These are phyloP conservation scores for Peltaster fructicola DNA, from an alignment of 2,329 filamentous ascomycete species.

Conservation along the genomic window DNA sequence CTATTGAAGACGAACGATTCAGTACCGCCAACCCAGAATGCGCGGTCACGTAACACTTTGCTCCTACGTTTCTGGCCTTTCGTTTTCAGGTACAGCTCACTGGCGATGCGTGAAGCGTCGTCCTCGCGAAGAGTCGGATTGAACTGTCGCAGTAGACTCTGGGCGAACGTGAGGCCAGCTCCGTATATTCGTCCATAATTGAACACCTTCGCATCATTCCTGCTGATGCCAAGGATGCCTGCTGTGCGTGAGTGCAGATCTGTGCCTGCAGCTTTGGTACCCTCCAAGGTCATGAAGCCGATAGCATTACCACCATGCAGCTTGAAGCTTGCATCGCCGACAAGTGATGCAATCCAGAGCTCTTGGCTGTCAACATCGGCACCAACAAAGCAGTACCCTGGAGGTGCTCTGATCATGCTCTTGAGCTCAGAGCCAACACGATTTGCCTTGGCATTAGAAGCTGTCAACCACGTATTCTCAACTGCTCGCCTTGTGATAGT, in stretches of 20 bases:
- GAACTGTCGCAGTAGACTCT: slow-evolving; percentile 79
- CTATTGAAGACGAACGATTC: slow-evolving; percentile 98
- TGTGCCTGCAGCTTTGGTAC: slow-evolving; percentile 82
- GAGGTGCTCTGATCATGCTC: slow-evolving; percentile 83
- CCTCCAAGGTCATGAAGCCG: slow-evolving; percentile 97
- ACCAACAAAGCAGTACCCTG: slow-evolving; percentile 84
- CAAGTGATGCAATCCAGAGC: slow-evolving; percentile 89
- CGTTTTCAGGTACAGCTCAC: slow-evolving; percentile 68
- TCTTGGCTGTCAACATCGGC: slow-evolving; percentile 96
- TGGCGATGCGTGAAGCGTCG: slow-evolving; percentile 58
- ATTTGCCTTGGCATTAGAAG: slow-evolving; percentile 91
- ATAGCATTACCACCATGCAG: slow-evolving; percentile 93
- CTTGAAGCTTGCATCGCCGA: slow-evolving; percentile 88
- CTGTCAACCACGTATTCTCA: slow-evolving; percentile 96
- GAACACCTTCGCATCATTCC: slow-evolving; percentile 93
- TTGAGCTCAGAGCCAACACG: slow-evolving; percentile 93
- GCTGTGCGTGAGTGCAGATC: slow-evolving; percentile 92
- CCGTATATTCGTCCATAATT: slow-evolving; percentile 98
- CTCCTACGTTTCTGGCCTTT: slow-evolving; percentile 76
- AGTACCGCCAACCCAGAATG: slow-evolving; percentile 91
- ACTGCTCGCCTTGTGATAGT: slow-evolving; percentile 88
- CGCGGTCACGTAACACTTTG: slow-evolving; percentile 50
- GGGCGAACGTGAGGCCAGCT: slow-evolving; percentile 86
- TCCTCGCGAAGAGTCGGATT: slow-evolving; percentile 68
- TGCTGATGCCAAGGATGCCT: slow-evolving; percentile 75